Evolutionary conservation across 2,329 filamentous ascomycete genomes (phyloP).

Genomic region (Colletotrichum chlorophyti): DNA sequence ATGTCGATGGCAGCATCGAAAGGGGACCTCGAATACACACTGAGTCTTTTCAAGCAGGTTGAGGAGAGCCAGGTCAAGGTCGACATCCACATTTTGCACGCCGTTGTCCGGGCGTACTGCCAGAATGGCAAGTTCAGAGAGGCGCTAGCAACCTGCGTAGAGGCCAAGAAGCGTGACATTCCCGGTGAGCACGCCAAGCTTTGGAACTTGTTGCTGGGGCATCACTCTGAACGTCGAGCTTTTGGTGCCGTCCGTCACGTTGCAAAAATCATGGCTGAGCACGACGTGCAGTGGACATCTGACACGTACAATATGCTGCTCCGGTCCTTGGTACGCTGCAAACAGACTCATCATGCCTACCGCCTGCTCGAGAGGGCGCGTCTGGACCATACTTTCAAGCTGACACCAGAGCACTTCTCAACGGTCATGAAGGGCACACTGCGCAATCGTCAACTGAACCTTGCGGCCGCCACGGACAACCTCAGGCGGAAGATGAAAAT

Average conservation of each 20-base stretch:
- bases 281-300: conserved; percentile 53
- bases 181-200: conserved; percentile 62
- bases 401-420: conserved; percentile 56
- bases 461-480: conserved; percentile 48
- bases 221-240: conserved; percentile 69
- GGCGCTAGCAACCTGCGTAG: conserved; percentile 48
- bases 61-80: conserved; percentile 61
- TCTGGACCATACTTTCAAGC: conserved; percentile 51
- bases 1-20: conserved; percentile 74
- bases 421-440: conserved; percentile 61
- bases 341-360: conserved; percentile 57
- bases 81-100: conserved; percentile 60
- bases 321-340: conserved; percentile 53
- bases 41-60: conserved; percentile 70
- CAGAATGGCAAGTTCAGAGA: conserved; percentile 43
- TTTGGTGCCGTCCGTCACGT: conserved; percentile 56
- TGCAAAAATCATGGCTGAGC: conserved; percentile 55
- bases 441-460: conserved; percentile 48
- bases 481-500: conserved; percentile 51
- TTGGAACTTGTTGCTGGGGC: conserved; percentile 80
- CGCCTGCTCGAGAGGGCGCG: conserved; percentile 53
- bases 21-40: conserved; percentile 76
- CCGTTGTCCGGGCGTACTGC: conserved; percentile 73
- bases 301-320: conserved; percentile 59
- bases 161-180: conserved; percentile 59